Base-by-base conservation (phyloP, 1,284 basidiomycete species). In the Porphyrellus sp. region DNA sequence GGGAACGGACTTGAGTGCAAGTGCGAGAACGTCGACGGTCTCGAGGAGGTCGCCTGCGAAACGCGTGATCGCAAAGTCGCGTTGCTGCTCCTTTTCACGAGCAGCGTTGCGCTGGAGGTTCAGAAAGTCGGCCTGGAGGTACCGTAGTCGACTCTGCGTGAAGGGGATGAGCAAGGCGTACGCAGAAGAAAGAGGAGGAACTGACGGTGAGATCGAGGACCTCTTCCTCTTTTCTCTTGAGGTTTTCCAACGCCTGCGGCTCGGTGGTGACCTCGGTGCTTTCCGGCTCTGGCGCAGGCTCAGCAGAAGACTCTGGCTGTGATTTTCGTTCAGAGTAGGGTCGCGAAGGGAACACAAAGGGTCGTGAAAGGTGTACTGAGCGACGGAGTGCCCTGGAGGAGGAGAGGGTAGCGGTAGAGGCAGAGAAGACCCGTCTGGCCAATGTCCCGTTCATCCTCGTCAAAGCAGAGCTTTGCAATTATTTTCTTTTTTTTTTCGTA, bases 121-220 rank as follows among this genome's bases (percentile, higher is more conserved):
- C 57, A 98, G 78, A 73, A 93, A 93, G 75, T 99, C 96, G 59
- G 96, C 97, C 68, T 92, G 88, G 53, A 90, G 77, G 69, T 96
- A 95, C 55, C 89, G 85, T 65, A 94, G 76, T 63, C 91, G 88
- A 65, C 83, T 79, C 92, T 94, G 58, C 7, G 41, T 27, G 30
- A 42, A 37, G 24, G 40, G 24, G 42, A 27, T 57, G 41, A 64
- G 52, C 24, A 2, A 4, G 38, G 38, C 13, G 45, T 4, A 20
- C 20, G n/a, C n/a, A 46, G 37, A 45, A 33, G 21, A 35, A 24
- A 15, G 8, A 6, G 31, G 24, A 42, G 43, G 23, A 40, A 76
- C 86, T 63, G 65, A 91, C 88, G 47, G 83, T 90, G 56, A 91
- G 76, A 70, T 92, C 89, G 20, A 79, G 73, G 20, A 83, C 80